Evolutionary conservation across 257 asterid species (phyloP), one percentile per base, ranked within the genome.

Genomic region (Oldenlandia corymbosa): DNA sequence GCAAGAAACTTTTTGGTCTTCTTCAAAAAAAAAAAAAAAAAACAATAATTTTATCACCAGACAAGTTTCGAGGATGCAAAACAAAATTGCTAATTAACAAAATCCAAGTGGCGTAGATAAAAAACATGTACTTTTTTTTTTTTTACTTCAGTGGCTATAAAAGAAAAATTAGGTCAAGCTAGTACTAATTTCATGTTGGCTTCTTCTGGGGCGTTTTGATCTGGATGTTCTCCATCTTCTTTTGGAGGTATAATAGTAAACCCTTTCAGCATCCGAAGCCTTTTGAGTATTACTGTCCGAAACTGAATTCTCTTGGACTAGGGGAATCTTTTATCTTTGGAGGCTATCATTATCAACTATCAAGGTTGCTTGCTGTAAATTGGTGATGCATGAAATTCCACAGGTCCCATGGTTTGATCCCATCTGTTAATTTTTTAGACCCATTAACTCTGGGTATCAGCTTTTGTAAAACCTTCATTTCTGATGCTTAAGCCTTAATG

Each of bases 361-460:
- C 73, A 68, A 61, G 71, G 65, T 36, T 76, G 86, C 24, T 86
- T 76, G 21, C 89, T 81, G 66, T 85, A 90, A 66, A 90, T 56
- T 0, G 97, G 97, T 2, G 99, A 93, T 60, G 75, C n/a, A 16
- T 63, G 75, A 18, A 56, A 18, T 73, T 73, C 82, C 77, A 85
- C 83, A 24, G 98, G 94, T 70, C 83, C 88, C 96, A 91, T 84
- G 11, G 74, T 80, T n/a, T 10, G 97, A 78, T 42, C 97, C 97
- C 99, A 90, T 93, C 99, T 92, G 74, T 73, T 13, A 50, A 61
- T 46, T 63, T 50, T 28, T 34, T 34, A 34, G 39, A n/a, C n/a
- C n/a, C n/a, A n/a, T n/a, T n/a, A n/a, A n/a, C n/a, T n/a, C n/a
- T n/a, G n/a, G n/a, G n/a, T n/a, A n/a, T n/a, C n/a, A n/a, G n/a